These are phyloP conservation scores for Thoreauomyces humboldtii DNA, from an alignment of 192 early-diverging fungal species.

Conservation along the genomic window DNA sequence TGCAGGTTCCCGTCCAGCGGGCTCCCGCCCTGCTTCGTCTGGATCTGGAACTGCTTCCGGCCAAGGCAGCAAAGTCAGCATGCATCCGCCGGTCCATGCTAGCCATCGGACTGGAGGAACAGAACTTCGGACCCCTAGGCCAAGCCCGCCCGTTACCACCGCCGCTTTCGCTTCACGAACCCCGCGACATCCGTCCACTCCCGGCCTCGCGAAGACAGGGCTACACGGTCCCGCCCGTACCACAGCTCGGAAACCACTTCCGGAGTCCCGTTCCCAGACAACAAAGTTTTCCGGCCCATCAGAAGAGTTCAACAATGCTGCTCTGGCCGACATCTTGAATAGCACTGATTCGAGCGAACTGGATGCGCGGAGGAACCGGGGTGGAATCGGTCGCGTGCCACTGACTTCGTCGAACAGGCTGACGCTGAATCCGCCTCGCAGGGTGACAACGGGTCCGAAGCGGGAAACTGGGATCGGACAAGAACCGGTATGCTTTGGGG, in stretches of 20 bases:
- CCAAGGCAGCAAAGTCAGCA: not conserved
- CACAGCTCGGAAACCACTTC: not conserved
- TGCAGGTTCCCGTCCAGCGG: not conserved
- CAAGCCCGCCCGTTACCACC: not conserved
- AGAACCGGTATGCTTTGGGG: not conserved
- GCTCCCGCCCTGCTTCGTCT: no score
- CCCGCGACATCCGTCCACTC: not conserved
- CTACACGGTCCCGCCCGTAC: not conserved
- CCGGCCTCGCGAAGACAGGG: not conserved
- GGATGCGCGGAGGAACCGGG: not conserved
- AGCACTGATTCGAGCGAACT: conserved; percentile 16
- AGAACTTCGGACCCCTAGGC: not conserved
- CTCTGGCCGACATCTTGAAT: conserved; percentile 11
- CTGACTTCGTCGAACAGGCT: not conserved
- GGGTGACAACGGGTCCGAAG: conserved; percentile 5
- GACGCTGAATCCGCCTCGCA: not conserved
- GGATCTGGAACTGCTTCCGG: not conserved
- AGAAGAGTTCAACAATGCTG: conserved; percentile 14
- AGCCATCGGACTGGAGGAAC: not conserved
- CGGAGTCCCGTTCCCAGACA: no score
- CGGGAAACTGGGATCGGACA: not conserved
- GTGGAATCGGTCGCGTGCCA: no score
- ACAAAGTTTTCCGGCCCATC: not conserved
- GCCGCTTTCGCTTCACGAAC: not conserved
- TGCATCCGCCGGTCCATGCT: not conserved